Evolutionary conservation across 345 rosid genomes (phyloP).

Genomic region (Rhodamnia rubescens): DNA sequence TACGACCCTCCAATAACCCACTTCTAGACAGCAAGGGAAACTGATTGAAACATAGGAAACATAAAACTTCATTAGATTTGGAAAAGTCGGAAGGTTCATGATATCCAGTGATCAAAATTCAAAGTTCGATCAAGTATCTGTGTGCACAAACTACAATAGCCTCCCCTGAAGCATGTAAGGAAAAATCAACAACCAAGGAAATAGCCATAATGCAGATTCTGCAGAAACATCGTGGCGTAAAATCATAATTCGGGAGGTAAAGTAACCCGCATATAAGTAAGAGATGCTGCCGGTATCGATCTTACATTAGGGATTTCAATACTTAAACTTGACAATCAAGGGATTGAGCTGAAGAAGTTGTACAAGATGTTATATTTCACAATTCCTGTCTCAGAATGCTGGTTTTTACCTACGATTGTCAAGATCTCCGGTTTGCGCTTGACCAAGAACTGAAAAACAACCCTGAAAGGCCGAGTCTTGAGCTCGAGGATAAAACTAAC

Average conservation of each 20-base stretch:
- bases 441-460: not conserved
- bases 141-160: not conserved
- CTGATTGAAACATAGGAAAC: constrained; percentile 15
- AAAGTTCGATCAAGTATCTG: not conserved
- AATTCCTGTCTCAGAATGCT: not conserved
- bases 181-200: not conserved
- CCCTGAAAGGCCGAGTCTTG: not conserved
- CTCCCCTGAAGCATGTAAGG: not conserved
- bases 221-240: not conserved
- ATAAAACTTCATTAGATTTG: not conserved
- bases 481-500: constrained; percentile 8
- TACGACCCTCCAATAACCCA: constrained; percentile 43
- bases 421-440: not conserved
- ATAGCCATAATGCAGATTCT: not conserved
- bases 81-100: not conserved
- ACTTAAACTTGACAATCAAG: not conserved
- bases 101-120: not conserved
- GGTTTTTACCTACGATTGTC: not conserved
- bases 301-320: not conserved
- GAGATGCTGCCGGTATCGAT: not conserved
- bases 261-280: not conserved
- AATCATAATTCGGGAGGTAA: not conserved
- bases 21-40: constrained; percentile 90
- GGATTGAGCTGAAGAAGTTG: not conserved
- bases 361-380: not conserved